Percentiles rank a stretch among this genome's conserved stretches.
phyloP scores from a whole-genome alignment of 345 rosid genomes.

The Chamaenerion angustifolium region DNA sequence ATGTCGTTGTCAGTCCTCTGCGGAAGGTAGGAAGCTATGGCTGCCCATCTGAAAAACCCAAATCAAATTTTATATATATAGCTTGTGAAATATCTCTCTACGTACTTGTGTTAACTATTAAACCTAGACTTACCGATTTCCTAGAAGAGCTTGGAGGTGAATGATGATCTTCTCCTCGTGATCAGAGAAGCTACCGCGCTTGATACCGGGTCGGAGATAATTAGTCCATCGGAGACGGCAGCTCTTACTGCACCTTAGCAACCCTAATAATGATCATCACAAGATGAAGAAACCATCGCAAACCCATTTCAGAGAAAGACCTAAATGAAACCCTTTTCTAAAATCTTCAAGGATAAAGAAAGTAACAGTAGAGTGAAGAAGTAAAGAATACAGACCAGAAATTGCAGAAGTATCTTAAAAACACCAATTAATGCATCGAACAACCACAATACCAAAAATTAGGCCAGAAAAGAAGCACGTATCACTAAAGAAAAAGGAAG shows the following conservation, averaged over 20 bases:
- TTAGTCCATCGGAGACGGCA: slow-evolving; percentile 98
- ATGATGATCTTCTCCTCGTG: slow-evolving; percentile 85
- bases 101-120: too few relatives aligned
- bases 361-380: too few relatives aligned
- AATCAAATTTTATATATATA: slow-evolving; percentile 38
- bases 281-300: background rate
- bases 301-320: too few relatives aligned
- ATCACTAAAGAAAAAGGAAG: background rate
- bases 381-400: too few relatives aligned
- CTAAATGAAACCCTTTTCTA: too few relatives aligned
- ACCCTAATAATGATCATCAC: slow-evolving; percentile 32
- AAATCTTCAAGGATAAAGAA: too few relatives aligned
- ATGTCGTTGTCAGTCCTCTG: slow-evolving; percentile 94
- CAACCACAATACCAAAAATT: too few relatives aligned
- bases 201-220: slow-evolving; percentile 88
- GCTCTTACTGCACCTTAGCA: slow-evolving; percentile 96
- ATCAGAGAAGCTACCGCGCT: slow-evolving; percentile 76
- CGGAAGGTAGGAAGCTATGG: slow-evolving; percentile 96
- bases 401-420: too few relatives aligned
- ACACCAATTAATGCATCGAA: too few relatives aligned
- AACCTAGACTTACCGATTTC: slow-evolving; percentile 48
- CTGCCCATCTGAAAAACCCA: slow-evolving; percentile 80
- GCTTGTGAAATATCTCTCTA: too few relatives aligned
- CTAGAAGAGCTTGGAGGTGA: slow-evolving; percentile 96
- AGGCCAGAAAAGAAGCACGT: too few relatives aligned